Evolutionary conservation across 2,329 filamentous ascomycete species (phyloP).

Genomic region (Aureobasidium sp.): DNA sequence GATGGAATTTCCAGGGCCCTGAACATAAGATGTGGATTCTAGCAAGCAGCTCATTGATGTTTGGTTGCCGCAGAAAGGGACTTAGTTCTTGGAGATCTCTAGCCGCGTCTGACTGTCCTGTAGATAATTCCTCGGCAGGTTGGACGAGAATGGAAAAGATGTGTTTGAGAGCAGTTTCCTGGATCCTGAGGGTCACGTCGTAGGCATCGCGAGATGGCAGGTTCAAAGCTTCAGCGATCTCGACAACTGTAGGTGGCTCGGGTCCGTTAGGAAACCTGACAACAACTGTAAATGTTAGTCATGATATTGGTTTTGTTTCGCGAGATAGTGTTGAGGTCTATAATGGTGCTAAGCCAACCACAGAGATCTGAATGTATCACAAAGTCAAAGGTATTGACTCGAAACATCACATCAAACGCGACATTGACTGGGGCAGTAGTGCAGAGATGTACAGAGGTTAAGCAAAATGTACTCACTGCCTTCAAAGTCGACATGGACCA

Average conservation of each 20-base stretch:
- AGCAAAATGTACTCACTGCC: not conserved
- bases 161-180: slow-evolving; percentile 7
- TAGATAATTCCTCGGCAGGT: not conserved
- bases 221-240: slow-evolving; percentile 7
- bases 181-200: slow-evolving; percentile 9
- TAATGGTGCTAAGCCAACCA: too few species aligned
- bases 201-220: not conserved
- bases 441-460: too few species aligned
- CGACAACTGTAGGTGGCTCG: slow-evolving; percentile 7
- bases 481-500: slow-evolving; percentile 1
- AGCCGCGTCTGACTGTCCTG: not conserved
- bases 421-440: too few species aligned
- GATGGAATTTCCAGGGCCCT: slow-evolving; percentile 16
- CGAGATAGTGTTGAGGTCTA: too few species aligned
- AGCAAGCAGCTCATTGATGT: slow-evolving; percentile 12
- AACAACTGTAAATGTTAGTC: not conserved
- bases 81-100: not conserved
- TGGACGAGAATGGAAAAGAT: slow-evolving; percentile 11
- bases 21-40: slow-evolving; percentile 12
- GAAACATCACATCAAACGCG: too few species aligned
- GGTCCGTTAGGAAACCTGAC: slow-evolving; percentile 12
- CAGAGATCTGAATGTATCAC: too few species aligned
- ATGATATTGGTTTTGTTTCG: too few species aligned
- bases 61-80: not conserved
- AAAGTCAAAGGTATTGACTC: too few species aligned